Conservation (phyloP, 768 basidiomycete species). For the Suillus brevipes region DNA sequence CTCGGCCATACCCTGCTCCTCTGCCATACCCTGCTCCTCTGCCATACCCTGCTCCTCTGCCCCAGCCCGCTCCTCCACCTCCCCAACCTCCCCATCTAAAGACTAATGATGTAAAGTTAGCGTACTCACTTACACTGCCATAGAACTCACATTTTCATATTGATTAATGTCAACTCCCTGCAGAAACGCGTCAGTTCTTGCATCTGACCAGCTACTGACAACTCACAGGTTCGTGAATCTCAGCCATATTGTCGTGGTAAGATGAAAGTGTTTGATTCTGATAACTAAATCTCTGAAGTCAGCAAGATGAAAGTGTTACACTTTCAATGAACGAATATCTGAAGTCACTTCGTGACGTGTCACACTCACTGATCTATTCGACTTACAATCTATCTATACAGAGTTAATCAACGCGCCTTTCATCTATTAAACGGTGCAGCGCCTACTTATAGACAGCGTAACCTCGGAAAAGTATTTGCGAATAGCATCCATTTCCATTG, state of each 20-base stretch:
- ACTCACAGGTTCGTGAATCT: background rate
- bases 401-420: background rate
- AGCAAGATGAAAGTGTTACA: too few relatives aligned
- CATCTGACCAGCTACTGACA: background rate
- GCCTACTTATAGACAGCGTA: slow-evolving; percentile 4
- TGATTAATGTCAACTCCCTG: background rate
- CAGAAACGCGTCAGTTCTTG: background rate
- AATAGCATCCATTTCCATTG: slow-evolving; percentile 37
- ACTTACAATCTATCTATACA: background rate
- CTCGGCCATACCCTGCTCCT: too few relatives aligned
- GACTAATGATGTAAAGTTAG: background rate
- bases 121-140: background rate
- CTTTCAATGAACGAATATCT: too few relatives aligned
- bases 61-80: background rate
- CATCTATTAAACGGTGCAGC: background rate
- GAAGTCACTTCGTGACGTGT: background rate
- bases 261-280: background rate
- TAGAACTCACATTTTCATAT: background rate
- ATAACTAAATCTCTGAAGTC: too few relatives aligned
- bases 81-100: background rate
- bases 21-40: background rate
- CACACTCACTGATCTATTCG: too few relatives aligned
- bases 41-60: too few relatives aligned
- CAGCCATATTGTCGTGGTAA: background rate
- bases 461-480: slow-evolving; percentile 34